Conservation (phyloP, 441 rosid species). For the Eruca vesicaria region DNA sequence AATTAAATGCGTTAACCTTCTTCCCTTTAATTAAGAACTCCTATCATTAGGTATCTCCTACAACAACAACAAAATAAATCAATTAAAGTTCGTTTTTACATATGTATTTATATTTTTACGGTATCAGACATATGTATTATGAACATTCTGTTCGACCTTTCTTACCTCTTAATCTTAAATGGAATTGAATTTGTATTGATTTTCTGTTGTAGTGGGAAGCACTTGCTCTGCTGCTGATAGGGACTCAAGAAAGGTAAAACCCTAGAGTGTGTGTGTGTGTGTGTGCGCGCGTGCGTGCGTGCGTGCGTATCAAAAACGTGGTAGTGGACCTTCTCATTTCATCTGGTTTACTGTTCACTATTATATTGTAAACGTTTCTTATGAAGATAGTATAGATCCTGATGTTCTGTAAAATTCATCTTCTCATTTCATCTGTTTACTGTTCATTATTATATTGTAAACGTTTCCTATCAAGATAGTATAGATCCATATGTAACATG, state of each 20-base stretch:
- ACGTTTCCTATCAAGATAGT: too few species aligned
- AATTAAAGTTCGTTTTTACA: neutral
- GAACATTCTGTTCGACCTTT: neutral
- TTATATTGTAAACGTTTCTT: neutral
- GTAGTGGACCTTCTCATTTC: neutral
- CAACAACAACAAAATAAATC: neutral
- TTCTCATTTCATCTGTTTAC: neutral
- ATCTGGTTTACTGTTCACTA: slow-evolving; percentile 1
- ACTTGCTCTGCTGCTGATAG: slow-evolving; percentile 88
- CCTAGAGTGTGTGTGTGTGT: too few species aligned
- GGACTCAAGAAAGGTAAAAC: slow-evolving; percentile 25
- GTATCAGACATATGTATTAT: neutral
- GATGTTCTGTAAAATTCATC: too few species aligned
- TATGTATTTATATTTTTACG: neutral
- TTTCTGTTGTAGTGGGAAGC: slow-evolving; percentile 84
- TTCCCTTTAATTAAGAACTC: neutral
- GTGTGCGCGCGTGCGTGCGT: too few species aligned
- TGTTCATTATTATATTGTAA: too few species aligned
- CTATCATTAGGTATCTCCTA: slow-evolving; percentile 4
- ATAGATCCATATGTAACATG: neutral
- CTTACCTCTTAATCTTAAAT: neutral
- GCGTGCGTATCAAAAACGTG: neutral
- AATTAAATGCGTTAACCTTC: neutral
- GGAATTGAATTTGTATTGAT: slow-evolving; percentile 16
- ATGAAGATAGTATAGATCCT: too few species aligned